Base-by-base conservation (phyloP, 805 yeast species). In the Lipomyces oligophaga region DNA sequence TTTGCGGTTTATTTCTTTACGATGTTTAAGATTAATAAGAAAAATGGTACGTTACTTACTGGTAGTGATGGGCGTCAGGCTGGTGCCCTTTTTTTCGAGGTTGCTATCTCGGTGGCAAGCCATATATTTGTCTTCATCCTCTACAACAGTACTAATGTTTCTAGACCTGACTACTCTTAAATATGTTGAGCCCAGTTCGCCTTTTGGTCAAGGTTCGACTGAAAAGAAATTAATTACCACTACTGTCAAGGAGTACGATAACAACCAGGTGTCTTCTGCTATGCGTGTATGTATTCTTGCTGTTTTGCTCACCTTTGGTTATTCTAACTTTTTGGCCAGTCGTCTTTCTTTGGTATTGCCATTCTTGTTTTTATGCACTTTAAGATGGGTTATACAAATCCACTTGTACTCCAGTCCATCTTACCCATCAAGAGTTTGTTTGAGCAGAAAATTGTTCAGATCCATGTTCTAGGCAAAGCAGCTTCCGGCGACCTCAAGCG, bases 311-410 rank as follows among this genome's bases (percentile, higher is more conserved):
- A 28, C n/a, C 31, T 26, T 10, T 6, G 11, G 1, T 2, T 30
- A 10, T 28, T 5, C 34, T 21, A 22, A 20, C 30, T 19, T 3
- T 13, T 5, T 5, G 11, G 11, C n/a, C 27, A 85, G 70, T 79
- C 94, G 56, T 78, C 87, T 58, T 81, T 83, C 75, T 85, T 94
- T 55, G 84, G 94, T 56, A 65, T 89, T 59, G 96, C 95, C 61
- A 87, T 93, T 95, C 89, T 93, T 89, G 95, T 83, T 21, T 85
- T 90, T 81, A 89, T 90, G 97, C 98, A 93, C 70, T 64, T 93
- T 54, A 90, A 90, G 80, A 80, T 93, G 94, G 84, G 87, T 71
- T 93, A 87, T 77, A 88, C 97, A 68, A 88, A 93, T 72, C 98
- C 98, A 50, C 78, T 93, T 66, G 80, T 93, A 59, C 84, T 90